Evolutionary conservation across 2,329 filamentous ascomycete species (phyloP).

Genomic region (Colletotrichum caudatum): DNA sequence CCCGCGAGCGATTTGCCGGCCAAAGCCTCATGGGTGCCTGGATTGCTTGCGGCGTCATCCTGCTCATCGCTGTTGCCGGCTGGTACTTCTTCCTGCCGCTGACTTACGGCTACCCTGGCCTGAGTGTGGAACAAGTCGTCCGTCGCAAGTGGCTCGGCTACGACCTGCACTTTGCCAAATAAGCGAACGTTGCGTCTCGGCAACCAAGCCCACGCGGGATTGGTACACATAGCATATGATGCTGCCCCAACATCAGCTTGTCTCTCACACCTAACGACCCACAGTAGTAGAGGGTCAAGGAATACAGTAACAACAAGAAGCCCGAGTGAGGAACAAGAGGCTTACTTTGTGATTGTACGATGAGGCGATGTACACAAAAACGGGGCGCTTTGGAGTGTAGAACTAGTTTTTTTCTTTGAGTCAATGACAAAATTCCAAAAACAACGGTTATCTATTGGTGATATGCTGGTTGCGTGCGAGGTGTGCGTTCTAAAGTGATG

Average conservation of each 20-base stretch:
- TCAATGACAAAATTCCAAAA: constrained; percentile 17
- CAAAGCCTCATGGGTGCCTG: constrained; percentile 84
- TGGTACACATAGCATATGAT: constrained; percentile 19
- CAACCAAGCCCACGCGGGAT: not conserved
- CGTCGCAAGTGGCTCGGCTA: constrained; percentile 96
- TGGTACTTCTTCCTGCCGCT: constrained; percentile 96
- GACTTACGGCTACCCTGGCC: constrained; percentile 93
- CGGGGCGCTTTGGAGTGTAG: constrained; percentile 23
- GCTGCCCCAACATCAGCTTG: constrained; percentile 17
- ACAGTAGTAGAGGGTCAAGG: constrained; percentile 1
- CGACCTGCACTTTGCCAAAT: constrained; percentile 99
- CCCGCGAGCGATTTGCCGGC: constrained; percentile 82
- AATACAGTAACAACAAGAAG: constrained; percentile 25
- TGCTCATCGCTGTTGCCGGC: constrained; percentile 76
- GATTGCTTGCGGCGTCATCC: constrained; percentile 79
- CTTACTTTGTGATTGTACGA: constrained; percentile 29
- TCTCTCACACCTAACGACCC: constrained; percentile 12
- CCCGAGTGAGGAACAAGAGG: not conserved
- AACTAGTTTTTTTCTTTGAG: constrained; percentile 37
- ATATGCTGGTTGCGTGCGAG: not conserved
- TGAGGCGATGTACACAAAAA: constrained; percentile 31
- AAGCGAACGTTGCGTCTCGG: constrained; percentile 50
- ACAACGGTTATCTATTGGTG: not conserved
- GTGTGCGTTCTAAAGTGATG: not conserved
- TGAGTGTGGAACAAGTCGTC: constrained; percentile 81